These are phyloP conservation scores for Amanita polypyramis DNA, from an alignment of 768 basidiomycete species.

Conservation along the genomic window DNA sequence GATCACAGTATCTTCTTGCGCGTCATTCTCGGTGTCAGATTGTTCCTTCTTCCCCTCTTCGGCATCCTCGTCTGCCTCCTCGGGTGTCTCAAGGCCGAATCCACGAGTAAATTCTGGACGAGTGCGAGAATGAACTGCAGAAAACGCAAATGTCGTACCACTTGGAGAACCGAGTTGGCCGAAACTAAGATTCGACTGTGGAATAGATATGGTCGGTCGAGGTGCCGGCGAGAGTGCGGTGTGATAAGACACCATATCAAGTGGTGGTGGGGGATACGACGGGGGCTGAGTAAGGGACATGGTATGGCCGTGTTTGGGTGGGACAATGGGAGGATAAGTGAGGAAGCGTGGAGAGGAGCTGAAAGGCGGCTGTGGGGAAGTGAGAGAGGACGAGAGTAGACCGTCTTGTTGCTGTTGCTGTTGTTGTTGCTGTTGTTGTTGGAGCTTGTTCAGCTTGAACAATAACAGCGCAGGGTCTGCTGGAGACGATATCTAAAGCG, in stretches of 20 bases:
- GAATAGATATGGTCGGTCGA: background rate
- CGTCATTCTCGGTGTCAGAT: constrained; percentile 12
- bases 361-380: constrained; percentile 58
- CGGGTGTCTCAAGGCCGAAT: constrained; percentile 72
- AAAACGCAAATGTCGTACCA: constrained; percentile 32
- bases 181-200: background rate
- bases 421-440: constrained; percentile 69
- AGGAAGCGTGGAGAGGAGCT: constrained; percentile 31
- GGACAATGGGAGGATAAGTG: constrained; percentile 26
- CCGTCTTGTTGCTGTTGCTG: constrained; percentile 60
- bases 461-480: constrained; percentile 75
- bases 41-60: constrained; percentile 32
- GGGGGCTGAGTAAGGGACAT: constrained; percentile 61
- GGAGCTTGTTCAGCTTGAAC: constrained; percentile 79
- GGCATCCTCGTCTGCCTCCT: constrained; percentile 59
- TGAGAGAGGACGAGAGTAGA: constrained; percentile 40
- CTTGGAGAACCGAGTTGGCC: constrained; percentile 9
- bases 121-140: constrained; percentile 37
- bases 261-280: constrained; percentile 22
- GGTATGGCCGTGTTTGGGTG: constrained; percentile 55
- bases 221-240: constrained; percentile 7
- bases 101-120: constrained; percentile 69
- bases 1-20: constrained; percentile 14
- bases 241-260: constrained; percentile 8
- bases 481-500: constrained; percentile 73